Percentiles rank a stretch among this genome's conserved stretches.
Evolutionary conservation across 495 filamentous ascomycete species (phyloP).

Genomic region (Chaetomium tenue): DNA sequence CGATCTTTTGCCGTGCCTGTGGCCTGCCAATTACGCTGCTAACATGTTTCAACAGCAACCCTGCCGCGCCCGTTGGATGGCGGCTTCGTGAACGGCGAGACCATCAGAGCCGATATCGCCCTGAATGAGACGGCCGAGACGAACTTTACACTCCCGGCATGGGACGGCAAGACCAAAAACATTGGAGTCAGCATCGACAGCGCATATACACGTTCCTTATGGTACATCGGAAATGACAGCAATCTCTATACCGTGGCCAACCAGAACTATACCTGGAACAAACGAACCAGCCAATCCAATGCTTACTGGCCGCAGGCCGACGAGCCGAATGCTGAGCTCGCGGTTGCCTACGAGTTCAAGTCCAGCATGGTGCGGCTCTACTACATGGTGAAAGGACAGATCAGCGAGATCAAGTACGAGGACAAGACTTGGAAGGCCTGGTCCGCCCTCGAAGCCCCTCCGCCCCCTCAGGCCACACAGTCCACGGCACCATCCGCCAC

Average conservation of each 20-base stretch:
- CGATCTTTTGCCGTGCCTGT: not conserved
- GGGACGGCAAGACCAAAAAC: conserved; percentile 29
- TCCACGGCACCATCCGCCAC: not conserved
- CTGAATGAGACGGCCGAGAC: conserved; percentile 29
- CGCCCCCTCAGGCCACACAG: not conserved
- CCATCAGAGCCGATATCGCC: conserved; percentile 23
- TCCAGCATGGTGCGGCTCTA: conserved; percentile 34
- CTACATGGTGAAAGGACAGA: conserved; percentile 35
- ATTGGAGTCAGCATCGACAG: conserved; percentile 37
- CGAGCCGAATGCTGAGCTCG: conserved; percentile 34
- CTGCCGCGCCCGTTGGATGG: conserved; percentile 32
- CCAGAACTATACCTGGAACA: conserved; percentile 31
- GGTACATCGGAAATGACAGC: conserved; percentile 41
- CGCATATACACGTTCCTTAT: conserved; percentile 31
- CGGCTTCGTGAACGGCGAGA: conserved; percentile 25
- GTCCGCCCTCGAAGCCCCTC: conserved; percentile 16
- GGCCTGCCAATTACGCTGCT: not conserved
- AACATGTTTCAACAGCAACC: conserved; percentile 28
- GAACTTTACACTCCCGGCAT: conserved; percentile 38
- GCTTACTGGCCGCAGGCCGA: conserved; percentile 39
- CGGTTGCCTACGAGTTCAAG: conserved; percentile 28
- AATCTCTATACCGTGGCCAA: conserved; percentile 32
- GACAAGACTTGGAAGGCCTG: conserved; percentile 29
- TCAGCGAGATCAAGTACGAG: conserved; percentile 37
- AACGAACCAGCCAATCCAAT: conserved; percentile 25